A percentile compares a stretch with the other conserved stretches of the same genome.
Evolutionary conservation across 805 yeast genomes (phyloP).

Genomic region (Sugiyamaella lignohabitans): DNA sequence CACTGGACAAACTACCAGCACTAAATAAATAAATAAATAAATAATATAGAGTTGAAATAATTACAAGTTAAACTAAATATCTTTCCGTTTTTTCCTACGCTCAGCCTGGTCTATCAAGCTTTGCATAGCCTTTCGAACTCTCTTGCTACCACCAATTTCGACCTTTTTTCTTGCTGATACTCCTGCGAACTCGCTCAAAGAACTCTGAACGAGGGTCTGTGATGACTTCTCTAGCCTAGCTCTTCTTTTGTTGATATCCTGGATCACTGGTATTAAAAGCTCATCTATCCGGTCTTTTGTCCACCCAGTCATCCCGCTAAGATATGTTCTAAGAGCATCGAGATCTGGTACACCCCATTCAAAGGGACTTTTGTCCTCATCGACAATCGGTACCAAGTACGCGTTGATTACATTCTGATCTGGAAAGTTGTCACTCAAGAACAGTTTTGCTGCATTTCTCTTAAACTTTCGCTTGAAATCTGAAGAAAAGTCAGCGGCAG

Average conservation of each 20-base stretch:
- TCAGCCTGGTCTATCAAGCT: background rate
- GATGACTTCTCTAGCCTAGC: conserved; percentile 8
- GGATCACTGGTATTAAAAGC: conserved; percentile 75
- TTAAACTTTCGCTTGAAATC: conserved; percentile 52
- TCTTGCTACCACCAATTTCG: conserved; percentile 18
- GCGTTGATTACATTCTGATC: conserved; percentile 64
- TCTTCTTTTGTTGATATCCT: conserved; percentile 53
- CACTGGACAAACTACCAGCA: too few relatives aligned
- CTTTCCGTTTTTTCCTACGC: background rate
- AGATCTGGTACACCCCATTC: conserved; percentile 88
- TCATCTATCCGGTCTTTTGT: conserved; percentile 66
- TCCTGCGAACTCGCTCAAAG: conserved; percentile 21
- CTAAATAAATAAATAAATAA: too few relatives aligned
- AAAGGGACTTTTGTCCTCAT: conserved; percentile 67
- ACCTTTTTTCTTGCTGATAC: conserved; percentile 22
- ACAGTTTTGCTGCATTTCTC: conserved; percentile 49
- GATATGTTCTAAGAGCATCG: conserved; percentile 65
- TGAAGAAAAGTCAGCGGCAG: conserved; percentile 37
- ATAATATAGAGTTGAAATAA: too few relatives aligned
- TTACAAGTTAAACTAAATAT: too few relatives aligned
- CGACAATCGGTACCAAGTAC: conserved; percentile 76
- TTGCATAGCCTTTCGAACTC: conserved; percentile 23
- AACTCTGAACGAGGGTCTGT: conserved; percentile 15
- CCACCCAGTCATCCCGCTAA: conserved; percentile 77
- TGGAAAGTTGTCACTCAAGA: conserved; percentile 61